Conservation (phyloP, 768 basidiomycete species). For the Candolleomyces eurysporus region DNA sequence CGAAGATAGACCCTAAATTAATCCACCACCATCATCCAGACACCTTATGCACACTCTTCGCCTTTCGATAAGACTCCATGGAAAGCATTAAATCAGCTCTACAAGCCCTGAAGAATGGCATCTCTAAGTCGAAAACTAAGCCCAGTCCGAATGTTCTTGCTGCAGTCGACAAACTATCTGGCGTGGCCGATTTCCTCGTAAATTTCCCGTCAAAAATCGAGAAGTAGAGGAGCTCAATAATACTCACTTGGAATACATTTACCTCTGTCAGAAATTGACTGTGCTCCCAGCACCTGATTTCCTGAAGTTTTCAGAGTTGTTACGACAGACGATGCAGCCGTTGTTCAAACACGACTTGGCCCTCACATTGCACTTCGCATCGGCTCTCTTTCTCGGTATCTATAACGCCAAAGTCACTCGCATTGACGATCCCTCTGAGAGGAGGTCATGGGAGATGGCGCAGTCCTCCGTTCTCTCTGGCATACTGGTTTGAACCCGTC, state of each 20-base stretch:
- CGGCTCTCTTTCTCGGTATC: neutral
- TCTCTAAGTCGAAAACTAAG: conserved; percentile 20
- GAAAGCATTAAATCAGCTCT: conserved; percentile 23
- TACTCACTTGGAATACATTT: neutral
- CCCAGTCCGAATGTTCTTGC: conserved; percentile 26
- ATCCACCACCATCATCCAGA: no score
- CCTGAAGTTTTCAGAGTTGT: neutral
- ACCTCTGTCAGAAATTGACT: neutral
- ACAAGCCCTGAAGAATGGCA: conserved; percentile 24
- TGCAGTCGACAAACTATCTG: conserved; percentile 35
- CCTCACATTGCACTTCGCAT: conserved; percentile 3
- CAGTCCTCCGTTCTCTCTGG: conserved; percentile 14
- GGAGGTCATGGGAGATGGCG: conserved; percentile 8
- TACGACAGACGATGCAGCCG: neutral
- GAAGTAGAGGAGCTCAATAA: neutral
- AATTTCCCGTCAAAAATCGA: conserved; percentile 6
- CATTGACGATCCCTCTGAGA: neutral
- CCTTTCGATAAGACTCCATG: neutral
- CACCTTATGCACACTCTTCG: neutral
- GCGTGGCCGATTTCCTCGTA: conserved; percentile 42
- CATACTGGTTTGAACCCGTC: conserved; percentile 24
- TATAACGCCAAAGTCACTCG: neutral
- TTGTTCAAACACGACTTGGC: neutral
- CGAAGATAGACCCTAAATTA: no score
- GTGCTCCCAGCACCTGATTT: neutral